Base-by-base conservation (phyloP, 2,329 filamentous ascomycete genomes). In the Metarhizium humberi region DNA sequence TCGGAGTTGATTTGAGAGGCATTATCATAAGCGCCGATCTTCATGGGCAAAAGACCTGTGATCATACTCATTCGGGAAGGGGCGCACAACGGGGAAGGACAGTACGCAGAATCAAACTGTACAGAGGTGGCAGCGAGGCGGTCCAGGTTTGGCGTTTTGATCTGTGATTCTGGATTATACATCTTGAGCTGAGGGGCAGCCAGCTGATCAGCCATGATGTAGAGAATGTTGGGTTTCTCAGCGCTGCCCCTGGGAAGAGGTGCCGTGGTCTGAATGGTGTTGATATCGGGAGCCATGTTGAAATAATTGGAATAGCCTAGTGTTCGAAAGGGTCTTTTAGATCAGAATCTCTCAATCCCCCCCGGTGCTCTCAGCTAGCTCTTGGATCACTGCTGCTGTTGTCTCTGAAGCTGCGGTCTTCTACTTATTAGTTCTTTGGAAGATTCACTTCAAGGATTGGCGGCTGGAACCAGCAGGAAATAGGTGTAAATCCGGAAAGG, bases 141-240 rank as follows among this genome's bases (percentile, higher is more conserved):
- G 72, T 96, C 90, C 57, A 96, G 81, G 73, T 96, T 86, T 50
- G 92, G 92, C 1, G 92, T 96, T 73, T 91, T 89, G 78, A 96
- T 96, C 68, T 89, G 87, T 1, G 91, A 95, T 53, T 87, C 78
- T 49, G 85, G 81, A 71, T 96, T 92, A 77, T 96, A 91, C 76
- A 96, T 92, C 75, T 91, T 92, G 62, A 96, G 82, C 63, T 92
- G 81, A 18, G 92, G 92, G 32, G 92, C 92, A 18, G 92, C 88
- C 70, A 96, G 84, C 75, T 96, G 92, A 73, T 96, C 92, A 54
- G 92, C 92, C 91, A 96, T 96, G 75, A 96, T 95, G 77, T 94
- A 96, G 49, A 76, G 65, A 47, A 76, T 75, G 61, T 76, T 76
- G 58, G 73, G 72, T 60, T 66, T 66, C 55, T 69, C 65, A 20